Percentiles rank a stretch among this genome's conserved stretches.
Evolutionary conservation across 1,139 yeast species (phyloP).

Genomic region (Pichia sp.): DNA sequence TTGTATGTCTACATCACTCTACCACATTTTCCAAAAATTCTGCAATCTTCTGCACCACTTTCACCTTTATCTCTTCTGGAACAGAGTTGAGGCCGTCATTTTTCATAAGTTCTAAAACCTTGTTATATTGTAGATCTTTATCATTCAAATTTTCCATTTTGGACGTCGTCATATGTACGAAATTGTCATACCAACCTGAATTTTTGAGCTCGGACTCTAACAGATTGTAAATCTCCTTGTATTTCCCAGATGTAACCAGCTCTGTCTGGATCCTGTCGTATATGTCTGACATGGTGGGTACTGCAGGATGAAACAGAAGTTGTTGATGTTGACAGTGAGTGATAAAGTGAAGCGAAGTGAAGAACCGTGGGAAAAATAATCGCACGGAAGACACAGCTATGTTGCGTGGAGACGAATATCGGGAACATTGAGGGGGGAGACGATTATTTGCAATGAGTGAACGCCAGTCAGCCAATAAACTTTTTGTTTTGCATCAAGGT

Average conservation of each 20-base stretch:
- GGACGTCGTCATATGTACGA: constrained; percentile 47
- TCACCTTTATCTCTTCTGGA: constrained; percentile 55
- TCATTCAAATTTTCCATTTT: constrained; percentile 24
- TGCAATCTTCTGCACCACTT: constrained; percentile 49
- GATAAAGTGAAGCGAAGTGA: neutral
- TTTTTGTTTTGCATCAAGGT: no score
- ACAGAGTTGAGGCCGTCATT: constrained; percentile 38
- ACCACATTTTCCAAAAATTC: constrained; percentile 49
- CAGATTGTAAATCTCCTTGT: constrained; percentile 55
- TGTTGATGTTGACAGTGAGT: neutral
- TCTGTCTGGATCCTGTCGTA: constrained; percentile 61
- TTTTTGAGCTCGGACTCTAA: constrained; percentile 60
- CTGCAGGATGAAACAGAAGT: neutral
- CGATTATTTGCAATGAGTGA: no score
- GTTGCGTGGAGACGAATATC: no score
- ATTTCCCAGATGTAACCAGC: constrained; percentile 71
- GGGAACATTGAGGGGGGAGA: no score
- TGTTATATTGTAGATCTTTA: constrained; percentile 37
- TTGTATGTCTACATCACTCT: constrained; percentile 2
- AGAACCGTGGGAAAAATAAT: neutral
- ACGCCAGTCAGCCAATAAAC: no score
- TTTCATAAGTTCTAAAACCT: constrained; percentile 45
- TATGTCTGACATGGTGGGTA: constrained; percentile 32
- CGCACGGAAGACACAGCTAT: neutral
- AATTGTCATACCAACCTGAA: constrained; percentile 82